Percentiles rank a stretch among this genome's conserved stretches.
phyloP scores from a whole-genome alignment of 495 filamentous ascomycete genomes.

The Elasticomyces elasticus region DNA sequence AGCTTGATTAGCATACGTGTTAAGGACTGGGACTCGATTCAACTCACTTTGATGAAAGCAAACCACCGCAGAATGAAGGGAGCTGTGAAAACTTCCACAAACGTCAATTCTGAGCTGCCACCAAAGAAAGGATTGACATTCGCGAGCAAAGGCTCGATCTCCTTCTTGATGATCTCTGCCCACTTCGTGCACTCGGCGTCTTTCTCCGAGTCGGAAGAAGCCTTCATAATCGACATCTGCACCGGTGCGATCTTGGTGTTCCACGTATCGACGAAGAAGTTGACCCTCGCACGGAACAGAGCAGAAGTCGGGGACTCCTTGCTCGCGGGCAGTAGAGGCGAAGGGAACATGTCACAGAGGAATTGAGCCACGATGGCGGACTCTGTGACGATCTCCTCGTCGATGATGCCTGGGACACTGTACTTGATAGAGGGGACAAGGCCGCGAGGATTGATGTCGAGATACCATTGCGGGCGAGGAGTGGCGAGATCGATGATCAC shows the following conservation, averaged over 20 bases:
- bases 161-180: conserved; percentile 51
- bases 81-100: conserved; percentile 65
- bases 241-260: conserved; percentile 47
- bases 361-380: conserved; percentile 65
- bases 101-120: conserved; percentile 62
- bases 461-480: conserved; percentile 74
- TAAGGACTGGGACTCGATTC: no score
- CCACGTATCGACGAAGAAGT: conserved; percentile 72
- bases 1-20: no score
- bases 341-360: conserved; percentile 51
- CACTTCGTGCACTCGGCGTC: conserved; percentile 34
- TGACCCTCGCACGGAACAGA: conserved; percentile 55
- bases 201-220: conserved; percentile 35
- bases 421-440: conserved; percentile 66
- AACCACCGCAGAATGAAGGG: conserved; percentile 57
- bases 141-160: conserved; percentile 62
- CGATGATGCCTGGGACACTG: conserved; percentile 40
- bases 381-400: conserved; percentile 58
- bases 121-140: conserved; percentile 69
- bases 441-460: conserved; percentile 75
- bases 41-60: no score
- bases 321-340: conserved; percentile 44
- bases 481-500: conserved; percentile 64
- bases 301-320: conserved; percentile 29
- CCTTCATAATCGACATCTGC: conserved; percentile 36